Base-by-base conservation (phyloP, 2,329 filamentous ascomycete species). In the Aspergillus felis region DNA sequence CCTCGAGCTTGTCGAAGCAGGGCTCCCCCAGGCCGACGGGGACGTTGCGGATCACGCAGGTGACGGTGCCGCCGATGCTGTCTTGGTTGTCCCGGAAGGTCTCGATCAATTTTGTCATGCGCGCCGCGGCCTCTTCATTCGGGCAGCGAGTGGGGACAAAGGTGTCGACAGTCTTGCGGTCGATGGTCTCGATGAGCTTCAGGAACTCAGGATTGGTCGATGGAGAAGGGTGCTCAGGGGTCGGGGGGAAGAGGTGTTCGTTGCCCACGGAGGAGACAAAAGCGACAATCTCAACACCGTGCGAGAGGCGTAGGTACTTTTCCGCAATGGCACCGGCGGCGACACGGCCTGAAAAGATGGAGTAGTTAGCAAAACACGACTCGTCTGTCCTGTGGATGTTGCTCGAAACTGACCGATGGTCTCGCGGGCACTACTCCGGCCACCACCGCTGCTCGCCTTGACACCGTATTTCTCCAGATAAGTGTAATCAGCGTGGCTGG, bases 381-480 rank as follows among this genome's bases (percentile, higher is more conserved):
- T 32, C 25, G 3, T 3, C 12, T 10, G 50, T 50, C 14, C 32
- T 3, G 28, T 4, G 8, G n/a, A n/a, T 14, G 14, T 9, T 28
- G 22, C 41, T 22, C 8, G n/a, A 44, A 58, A 60, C 68, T 68
- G 71, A 84, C 89, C 91, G 71, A 97, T 96, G 10, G 93, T 97
- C 82, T 97, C 93, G 63, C 93, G 83, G n/a, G 94, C 94, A 73
- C 88, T 92, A 73, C 89, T 92, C 61, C 94, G 84, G 54, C 94
- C 93, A 66, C 94, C 93, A 57, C 94, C 93, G 60, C 87, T 92
- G 73, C 86, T 90, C 41, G 94, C 92, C 81, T 95, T 95, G 66
- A 95, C 87, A 57, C 93, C 93, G 75, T 99, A 99, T 79, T 97
- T 97, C 76, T 96, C 90, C 60, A 96, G 82, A 78, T 97, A 97